Evolutionary conservation across 2,329 filamentous ascomycete species (phyloP).

Genomic region (Ophiocordyceps australis): DNA sequence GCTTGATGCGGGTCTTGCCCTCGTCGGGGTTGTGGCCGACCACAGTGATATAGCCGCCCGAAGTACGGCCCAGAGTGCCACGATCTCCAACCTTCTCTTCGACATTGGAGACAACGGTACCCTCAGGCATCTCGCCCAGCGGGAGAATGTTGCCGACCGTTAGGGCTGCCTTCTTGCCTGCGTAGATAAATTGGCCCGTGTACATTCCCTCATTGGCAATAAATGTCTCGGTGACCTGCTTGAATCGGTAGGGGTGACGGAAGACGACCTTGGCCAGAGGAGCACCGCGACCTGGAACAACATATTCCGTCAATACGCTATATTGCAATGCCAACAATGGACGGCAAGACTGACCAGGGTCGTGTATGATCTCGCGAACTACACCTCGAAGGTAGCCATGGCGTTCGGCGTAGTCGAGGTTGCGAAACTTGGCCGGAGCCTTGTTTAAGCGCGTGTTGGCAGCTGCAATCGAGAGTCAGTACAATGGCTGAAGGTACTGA

Average conservation of each 20-base stretch:
- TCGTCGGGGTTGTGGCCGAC: slow-evolving; percentile 96
- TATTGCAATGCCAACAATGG: slow-evolving; percentile 4
- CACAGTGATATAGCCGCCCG: slow-evolving; percentile 98
- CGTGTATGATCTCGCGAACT: slow-evolving; percentile 98
- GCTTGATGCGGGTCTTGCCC: slow-evolving; percentile 99
- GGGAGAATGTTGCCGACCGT: slow-evolving; percentile 97
- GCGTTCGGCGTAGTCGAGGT: slow-evolving; percentile 88
- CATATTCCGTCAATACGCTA: slow-evolving; percentile 7
- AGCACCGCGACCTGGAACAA: slow-evolving; percentile 53
- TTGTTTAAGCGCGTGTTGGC: slow-evolving; percentile 87
- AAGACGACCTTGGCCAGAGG: slow-evolving; percentile 93
- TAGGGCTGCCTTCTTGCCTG: slow-evolving; percentile 94
- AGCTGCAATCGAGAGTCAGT: slow-evolving; percentile 27
- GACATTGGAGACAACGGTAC: slow-evolving; percentile 98
- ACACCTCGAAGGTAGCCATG: slow-evolving; percentile 97
- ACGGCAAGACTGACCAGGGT: slow-evolving; percentile 45
- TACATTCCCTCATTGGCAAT: slow-evolving; percentile 99
- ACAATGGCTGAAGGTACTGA: slow-evolving; percentile 5
- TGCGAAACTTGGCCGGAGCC: slow-evolving; percentile 70
- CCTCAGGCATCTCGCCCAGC: slow-evolving; percentile 86
- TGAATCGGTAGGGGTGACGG: slow-evolving; percentile 97
- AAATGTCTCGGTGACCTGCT: slow-evolving; percentile 96
- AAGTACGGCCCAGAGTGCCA: slow-evolving; percentile 89
- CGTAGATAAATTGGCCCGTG: slow-evolving; percentile 99
- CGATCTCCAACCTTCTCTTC: slow-evolving; percentile 98